Evolutionary conservation across 2,329 filamentous ascomycete genomes (phyloP).

Genomic region (Teratosphaeria viscida): DNA sequence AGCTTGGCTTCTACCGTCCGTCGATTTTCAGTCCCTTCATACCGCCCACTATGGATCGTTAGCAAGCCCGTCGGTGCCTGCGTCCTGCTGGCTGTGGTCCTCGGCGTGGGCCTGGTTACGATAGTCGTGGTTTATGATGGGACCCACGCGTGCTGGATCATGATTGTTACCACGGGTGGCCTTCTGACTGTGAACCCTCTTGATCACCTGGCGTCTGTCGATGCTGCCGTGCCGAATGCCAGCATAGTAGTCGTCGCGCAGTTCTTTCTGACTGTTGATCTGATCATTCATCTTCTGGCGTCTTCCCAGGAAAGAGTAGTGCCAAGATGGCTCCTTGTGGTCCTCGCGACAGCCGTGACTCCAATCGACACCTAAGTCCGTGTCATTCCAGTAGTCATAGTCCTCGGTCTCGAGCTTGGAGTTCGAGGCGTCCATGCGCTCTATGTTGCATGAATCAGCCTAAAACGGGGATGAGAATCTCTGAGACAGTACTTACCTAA

Average conservation of each 20-base stretch:
- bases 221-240: not conserved
- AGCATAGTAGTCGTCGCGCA: not conserved
- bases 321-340: conserved; percentile 25
- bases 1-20: not conserved
- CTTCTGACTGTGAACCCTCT: not conserved
- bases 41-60: not conserved
- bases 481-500: too few species aligned
- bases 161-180: not conserved
- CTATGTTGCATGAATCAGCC: too few species aligned
- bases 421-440: too few species aligned
- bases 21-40: not conserved
- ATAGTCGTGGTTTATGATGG: not conserved
- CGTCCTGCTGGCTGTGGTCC: not conserved
- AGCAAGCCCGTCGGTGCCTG: not conserved
- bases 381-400: too few species aligned
- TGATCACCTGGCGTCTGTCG: not conserved
- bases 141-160: not conserved
- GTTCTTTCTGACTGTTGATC: not conserved
- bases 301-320: conserved; percentile 17
- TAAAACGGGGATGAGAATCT: too few species aligned
- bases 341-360: too few species aligned
- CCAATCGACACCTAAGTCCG: too few species aligned
- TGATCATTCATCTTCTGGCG: conserved; percentile 9
- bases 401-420: too few species aligned
- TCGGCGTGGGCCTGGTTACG: not conserved